Percentiles rank a stretch among this genome's conserved stretches.
phyloP scores from a whole-genome alignment of 371 early-diverging fungal species.

The Mortierella sp. region DNA sequence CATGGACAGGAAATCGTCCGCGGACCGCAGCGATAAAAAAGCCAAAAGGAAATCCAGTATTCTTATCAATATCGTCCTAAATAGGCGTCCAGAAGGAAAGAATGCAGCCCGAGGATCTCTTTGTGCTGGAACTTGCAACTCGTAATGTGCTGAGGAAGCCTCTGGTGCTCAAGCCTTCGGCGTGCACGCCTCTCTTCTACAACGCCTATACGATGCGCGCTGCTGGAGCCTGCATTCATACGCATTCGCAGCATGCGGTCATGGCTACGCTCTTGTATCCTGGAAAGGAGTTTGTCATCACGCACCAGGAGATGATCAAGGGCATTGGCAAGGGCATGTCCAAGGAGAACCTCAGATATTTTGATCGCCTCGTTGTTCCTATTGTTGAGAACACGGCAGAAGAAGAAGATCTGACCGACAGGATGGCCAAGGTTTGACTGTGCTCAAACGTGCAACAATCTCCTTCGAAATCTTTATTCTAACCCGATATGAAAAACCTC shows the following conservation, averaged over 20 bases:
- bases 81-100: constrained; percentile 96
- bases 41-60: too few relatives aligned
- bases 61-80: neutral
- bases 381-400: constrained; percentile 97
- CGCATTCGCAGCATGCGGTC: constrained; percentile 96
- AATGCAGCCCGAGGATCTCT: constrained; percentile 86
- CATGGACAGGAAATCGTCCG: neutral
- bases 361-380: constrained; percentile 91
- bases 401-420: constrained; percentile 91
- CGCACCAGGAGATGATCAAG: constrained; percentile 99
- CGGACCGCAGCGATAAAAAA: too few relatives aligned
- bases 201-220: constrained; percentile 90
- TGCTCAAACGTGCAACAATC: neutral
- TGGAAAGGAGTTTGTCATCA: constrained; percentile 81
- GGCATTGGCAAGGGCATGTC: constrained; percentile 89
- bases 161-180: constrained; percentile 76
- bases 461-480: neutral
- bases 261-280: constrained; percentile 88
- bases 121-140: constrained; percentile 78
- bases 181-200: constrained; percentile 96
- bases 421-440: constrained; percentile 82
- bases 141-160: constrained; percentile 80
- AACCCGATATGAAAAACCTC: neutral
- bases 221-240: constrained; percentile 97
- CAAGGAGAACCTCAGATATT: constrained; percentile 72